Evolutionary conservation across 2,329 filamentous ascomycete genomes (phyloP).

Genomic region (Scytalidium lignicola): DNA sequence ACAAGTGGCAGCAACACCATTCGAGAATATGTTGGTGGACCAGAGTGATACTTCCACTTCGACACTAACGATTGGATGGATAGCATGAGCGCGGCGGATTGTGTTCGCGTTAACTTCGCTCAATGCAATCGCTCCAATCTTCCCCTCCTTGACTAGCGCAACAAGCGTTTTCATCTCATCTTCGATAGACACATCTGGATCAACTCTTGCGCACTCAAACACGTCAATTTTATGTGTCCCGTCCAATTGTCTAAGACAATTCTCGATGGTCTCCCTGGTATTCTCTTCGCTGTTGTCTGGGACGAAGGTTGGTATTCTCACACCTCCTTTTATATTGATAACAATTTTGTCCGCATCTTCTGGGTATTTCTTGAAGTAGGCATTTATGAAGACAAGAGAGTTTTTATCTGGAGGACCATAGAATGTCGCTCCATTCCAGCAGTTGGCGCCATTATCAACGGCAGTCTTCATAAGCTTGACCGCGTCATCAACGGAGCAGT

Average conservation of each 20-base stretch:
- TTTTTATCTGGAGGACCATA: constrained; percentile 57
- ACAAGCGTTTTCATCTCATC: constrained; percentile 42
- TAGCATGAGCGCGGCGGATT: constrained; percentile 36
- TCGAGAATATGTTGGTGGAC: constrained; percentile 35
- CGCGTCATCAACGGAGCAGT: constrained; percentile 31
- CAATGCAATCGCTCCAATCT: constrained; percentile 41
- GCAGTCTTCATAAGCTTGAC: constrained; percentile 51
- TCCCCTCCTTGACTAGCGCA: constrained; percentile 37
- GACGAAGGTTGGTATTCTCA: constrained; percentile 27
- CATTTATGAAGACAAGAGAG: constrained; percentile 50
- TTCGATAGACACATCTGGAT: constrained; percentile 32
- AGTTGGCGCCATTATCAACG: constrained; percentile 34
- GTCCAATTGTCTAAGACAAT: constrained; percentile 39
- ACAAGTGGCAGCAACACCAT: constrained; percentile 29
- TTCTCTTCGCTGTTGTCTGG: constrained; percentile 46
- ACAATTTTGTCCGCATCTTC: constrained; percentile 56
- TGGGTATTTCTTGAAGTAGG: constrained; percentile 57
- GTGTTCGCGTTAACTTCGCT: constrained; percentile 41
- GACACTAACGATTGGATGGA: constrained; percentile 42
- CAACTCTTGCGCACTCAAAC: constrained; percentile 36
- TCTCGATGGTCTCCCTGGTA: constrained; percentile 51
- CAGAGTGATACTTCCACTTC: constrained; percentile 50
- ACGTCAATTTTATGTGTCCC: constrained; percentile 44
- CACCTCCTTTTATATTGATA: constrained; percentile 54
- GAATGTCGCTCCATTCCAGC: constrained; percentile 59